Evolutionary conservation across 2,329 filamentous ascomycete species (phyloP).

Genomic region (Colletotrichum brevisporum): DNA sequence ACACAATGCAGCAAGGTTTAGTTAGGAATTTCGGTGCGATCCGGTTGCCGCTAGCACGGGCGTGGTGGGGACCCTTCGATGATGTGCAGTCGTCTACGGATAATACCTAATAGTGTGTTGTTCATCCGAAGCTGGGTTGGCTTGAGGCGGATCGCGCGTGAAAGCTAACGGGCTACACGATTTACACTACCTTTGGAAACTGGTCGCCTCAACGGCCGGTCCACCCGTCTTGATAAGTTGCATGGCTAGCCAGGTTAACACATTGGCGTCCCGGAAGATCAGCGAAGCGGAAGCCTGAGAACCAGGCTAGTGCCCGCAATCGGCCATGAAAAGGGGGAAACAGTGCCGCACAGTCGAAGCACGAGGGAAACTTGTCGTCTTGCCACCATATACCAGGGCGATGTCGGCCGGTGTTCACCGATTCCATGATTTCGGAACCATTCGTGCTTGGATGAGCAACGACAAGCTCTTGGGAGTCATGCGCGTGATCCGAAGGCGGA

Average conservation of each 20-base stretch:
- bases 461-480: not conserved
- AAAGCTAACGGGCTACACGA: not conserved
- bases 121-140: conserved; percentile 6
- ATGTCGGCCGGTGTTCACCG: not conserved
- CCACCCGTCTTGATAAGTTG: too few species aligned
- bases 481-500: not conserved
- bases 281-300: too few species aligned
- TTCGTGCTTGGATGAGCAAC: not conserved
- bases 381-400: too few species aligned
- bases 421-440: not conserved
- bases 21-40: conserved; percentile 2
- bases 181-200: not conserved
- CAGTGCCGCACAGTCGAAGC: not conserved
- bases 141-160: not conserved
- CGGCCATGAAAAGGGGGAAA: not conserved
- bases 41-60: conserved; percentile 23
- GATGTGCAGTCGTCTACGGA: not conserved
- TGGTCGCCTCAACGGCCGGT: not conserved
- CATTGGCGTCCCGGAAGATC: too few species aligned
- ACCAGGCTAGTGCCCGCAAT: not conserved
- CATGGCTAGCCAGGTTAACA: too few species aligned
- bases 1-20: conserved; percentile 2
- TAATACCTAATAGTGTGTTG: not conserved
- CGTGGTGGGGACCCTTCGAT: conserved; percentile 5
- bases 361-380: not conserved